Conservation (phyloP, 2,329 filamentous ascomycete species). For the Fusarium drepaniforme region DNA sequence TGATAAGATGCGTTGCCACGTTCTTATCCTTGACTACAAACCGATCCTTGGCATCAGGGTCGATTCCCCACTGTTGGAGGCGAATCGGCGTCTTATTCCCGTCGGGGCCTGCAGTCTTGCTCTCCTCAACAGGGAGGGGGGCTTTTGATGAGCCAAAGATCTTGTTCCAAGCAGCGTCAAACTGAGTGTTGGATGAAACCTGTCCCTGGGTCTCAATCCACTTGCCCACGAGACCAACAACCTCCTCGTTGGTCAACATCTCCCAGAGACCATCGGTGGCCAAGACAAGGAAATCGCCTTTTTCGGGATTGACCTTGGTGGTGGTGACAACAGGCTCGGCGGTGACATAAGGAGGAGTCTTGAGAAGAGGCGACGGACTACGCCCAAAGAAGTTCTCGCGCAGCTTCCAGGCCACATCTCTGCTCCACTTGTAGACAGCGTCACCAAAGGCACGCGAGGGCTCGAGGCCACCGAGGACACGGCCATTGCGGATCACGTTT, state of each 20-base stretch:
- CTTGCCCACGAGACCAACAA: constrained; percentile 94
- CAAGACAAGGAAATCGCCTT: constrained; percentile 95
- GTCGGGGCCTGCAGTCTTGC: constrained; percentile 59
- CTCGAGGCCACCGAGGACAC: constrained; percentile 91
- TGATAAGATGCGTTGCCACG: constrained; percentile 92
- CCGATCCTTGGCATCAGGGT: constrained; percentile 78
- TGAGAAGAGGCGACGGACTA: constrained; percentile 79
- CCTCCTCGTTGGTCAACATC: constrained; percentile 99
- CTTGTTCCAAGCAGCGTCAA: constrained; percentile 77
- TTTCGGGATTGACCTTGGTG: constrained; percentile 88
- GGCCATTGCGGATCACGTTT: constrained; percentile 87
- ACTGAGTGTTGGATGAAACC: constrained; percentile 69
- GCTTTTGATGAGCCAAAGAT: constrained; percentile 65
- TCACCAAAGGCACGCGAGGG: constrained; percentile 96
- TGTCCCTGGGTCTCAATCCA: constrained; percentile 87
- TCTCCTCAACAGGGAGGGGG: constrained; percentile 82
- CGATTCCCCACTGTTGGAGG: constrained; percentile 90
- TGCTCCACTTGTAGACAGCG: constrained; percentile 95
- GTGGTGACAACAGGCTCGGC: constrained; percentile 96
- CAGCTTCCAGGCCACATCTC: constrained; percentile 84
- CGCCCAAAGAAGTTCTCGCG: constrained; percentile 90
- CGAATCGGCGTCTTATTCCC: constrained; percentile 92
- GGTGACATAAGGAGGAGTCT: constrained; percentile 96
- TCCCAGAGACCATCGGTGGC: constrained; percentile 98
- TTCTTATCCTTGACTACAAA: constrained; percentile 97